Conservation (phyloP, 176 grass and related monocot genomes). For the Ananas comosus region DNA sequence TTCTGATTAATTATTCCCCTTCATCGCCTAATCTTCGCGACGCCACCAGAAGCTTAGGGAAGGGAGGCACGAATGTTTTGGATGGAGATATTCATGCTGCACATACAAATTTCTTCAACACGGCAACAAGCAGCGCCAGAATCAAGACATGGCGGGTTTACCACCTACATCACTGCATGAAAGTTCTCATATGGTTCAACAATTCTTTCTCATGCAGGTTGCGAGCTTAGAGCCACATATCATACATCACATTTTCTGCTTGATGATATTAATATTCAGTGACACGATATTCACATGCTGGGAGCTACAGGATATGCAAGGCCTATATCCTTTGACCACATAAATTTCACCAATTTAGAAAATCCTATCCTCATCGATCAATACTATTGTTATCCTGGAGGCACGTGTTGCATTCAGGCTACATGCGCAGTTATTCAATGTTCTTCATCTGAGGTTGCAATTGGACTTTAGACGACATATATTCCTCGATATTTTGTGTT, state of each 20-base stretch:
- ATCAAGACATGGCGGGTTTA: constrained; percentile 76
- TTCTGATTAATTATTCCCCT: too few relatives aligned
- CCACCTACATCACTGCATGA: not conserved
- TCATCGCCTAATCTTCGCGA: too few relatives aligned
- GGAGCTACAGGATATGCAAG: constrained; percentile 43
- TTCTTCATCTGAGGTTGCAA: not conserved
- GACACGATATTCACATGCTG: constrained; percentile 16
- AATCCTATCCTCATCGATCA: constrained; percentile 56
- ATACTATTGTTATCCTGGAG: constrained; percentile 27
- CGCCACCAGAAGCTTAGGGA: too few relatives aligned
- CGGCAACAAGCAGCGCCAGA: constrained; percentile 37
- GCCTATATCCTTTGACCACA: constrained; percentile 32
- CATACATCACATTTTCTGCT: not conserved
- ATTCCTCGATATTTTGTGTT: too few relatives aligned
- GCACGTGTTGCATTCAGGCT: too few relatives aligned
- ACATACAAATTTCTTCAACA: constrained; percentile 8
- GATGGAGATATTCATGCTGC: too few relatives aligned
- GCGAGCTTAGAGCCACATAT: too few relatives aligned
- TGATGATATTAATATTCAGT: not conserved
- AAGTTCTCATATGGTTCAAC: too few relatives aligned
- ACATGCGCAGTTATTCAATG: too few relatives aligned
- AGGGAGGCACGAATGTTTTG: too few relatives aligned
- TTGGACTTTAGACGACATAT: too few relatives aligned
- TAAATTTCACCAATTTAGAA: constrained; percentile 34
- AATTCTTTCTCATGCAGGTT: too few relatives aligned